Evolutionary conservation across 345 rosid species (phyloP).

Genomic region (Gossypium herbaceum): DNA sequence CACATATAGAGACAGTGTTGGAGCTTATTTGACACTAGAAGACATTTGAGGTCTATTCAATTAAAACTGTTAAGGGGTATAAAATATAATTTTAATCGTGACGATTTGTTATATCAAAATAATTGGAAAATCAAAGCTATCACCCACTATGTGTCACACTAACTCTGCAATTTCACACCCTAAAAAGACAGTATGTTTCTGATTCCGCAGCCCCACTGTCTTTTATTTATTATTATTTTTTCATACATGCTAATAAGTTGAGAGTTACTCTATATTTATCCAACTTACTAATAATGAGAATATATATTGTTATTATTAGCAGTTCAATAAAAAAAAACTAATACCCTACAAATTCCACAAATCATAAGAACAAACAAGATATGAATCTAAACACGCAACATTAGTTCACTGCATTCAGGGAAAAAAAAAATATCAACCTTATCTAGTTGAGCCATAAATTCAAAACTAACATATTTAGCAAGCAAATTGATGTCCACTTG

Average conservation of each 20-base stretch:
- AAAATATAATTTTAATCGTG: too few relatives aligned
- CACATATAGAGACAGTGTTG: too few relatives aligned
- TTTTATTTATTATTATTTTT: background rate
- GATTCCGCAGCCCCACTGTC: too few relatives aligned
- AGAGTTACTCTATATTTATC: constrained; percentile 1
- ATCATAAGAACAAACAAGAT: constrained; percentile 3
- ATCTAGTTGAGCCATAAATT: background rate
- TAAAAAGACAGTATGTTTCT: background rate
- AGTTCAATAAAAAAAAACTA: background rate
- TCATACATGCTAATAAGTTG: background rate
- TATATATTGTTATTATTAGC: background rate
- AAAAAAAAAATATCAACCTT: background rate
- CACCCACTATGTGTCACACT: background rate
- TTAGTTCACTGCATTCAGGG: background rate
- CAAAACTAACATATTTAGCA: background rate
- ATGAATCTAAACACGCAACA: background rate
- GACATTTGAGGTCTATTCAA: too few relatives aligned
- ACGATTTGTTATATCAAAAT: too few relatives aligned
- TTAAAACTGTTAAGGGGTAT: too few relatives aligned
- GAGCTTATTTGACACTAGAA: too few relatives aligned
- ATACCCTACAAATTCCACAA: background rate
- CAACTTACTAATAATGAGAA: background rate
- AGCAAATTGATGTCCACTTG: background rate
- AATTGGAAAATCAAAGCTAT: too few relatives aligned
- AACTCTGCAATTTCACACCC: background rate